Base-by-base conservation (phyloP, 768 basidiomycete species). In the Amanita jacksonii region DNA sequence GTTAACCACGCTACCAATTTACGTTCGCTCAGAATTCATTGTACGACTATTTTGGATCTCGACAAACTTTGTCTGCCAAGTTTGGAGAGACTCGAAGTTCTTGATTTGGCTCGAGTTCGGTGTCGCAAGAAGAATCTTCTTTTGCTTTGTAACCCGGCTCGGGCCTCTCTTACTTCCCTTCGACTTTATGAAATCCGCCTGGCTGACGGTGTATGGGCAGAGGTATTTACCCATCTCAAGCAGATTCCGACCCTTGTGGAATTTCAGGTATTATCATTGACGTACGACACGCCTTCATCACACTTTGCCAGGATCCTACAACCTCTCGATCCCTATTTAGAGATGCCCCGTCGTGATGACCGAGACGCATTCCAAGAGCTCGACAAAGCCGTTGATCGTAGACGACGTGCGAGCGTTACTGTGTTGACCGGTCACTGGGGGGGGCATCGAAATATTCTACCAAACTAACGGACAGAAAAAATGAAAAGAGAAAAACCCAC, bases 311-410 rank as follows among this genome's bases (percentile, higher is more conserved):
- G 30, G 31, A 42, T 42, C 31, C 33, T 42, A 31, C 41, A 42
- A 23, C 41, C 41, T 1, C 20, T 42, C 22, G 28, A 42, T 31
- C 18, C 41, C 7, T 42, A 30, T 30, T n/a, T 42, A 18, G 41
- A 42, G 31, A 32, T 42, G 13, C 41, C 41, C 5, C 41, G 41
- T 4, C 30, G 41, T 10, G 41, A 42, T 33, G 41, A 42, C 13
- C 28, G 41, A 22, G 41, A 42, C 19, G 41, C 41, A 8, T 33
- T 42, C 20, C 41, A 42, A 42, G 41, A 42, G n/a, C 13, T 42
- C 13, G 33, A 9, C 12, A 42, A 42, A n/a, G 28, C 30, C 5
- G 30, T 42, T 8, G 18, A 18, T 23, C 18, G 8, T 22, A 32
- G 31, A 5, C 41, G 28, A 10, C 8, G 8, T 22, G 27, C 27